Evolutionary conservation across 441 rosid species (phyloP), one percentile per base, ranked within the genome.

Genomic region (Adansonia madagascariensis): DNA sequence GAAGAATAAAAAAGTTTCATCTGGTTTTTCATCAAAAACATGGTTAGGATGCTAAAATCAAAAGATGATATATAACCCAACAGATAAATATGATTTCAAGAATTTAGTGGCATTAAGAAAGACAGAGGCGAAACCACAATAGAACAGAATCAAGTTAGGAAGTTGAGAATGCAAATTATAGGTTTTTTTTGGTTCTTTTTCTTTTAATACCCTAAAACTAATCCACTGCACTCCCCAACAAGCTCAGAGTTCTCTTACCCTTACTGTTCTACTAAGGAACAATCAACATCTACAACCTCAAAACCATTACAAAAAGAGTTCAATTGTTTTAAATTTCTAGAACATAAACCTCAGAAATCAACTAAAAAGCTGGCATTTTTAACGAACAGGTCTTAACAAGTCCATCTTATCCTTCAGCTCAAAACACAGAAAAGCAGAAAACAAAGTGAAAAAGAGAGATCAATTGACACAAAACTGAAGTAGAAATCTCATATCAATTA

Each of bases 201-300:
- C 10, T 35, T 15, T 15, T 35, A 39, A 66, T 17, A 6, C n/a
- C 20, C 53, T 66, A 43, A 43, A 14, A 24, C n/a, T 14, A 62
- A 6, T 24, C 77, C 69, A 46, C 39, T 20, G 5, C 20, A 74
- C 5, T 60, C 18, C 55, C 60, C 57, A 71, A 14, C 74, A 71
- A 27, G 46, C 60, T 27, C 39, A 52, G 20, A 50, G 46, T 43
- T 44, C 17, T 41, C 2, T 44, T n/a, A 1, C 24, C 44, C 15
- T 24, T 44, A 59, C 53, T 46, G 15, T 10, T n/a, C 77, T 14
- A 62, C 71, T 62, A 15, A 20, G 44, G 47, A 75, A 8, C 70
- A 24, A 31, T 39, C 46, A 59, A 59, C 10, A 35, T 47, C 44
- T 18, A 57, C 35, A 59, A 41, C 20, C 52, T 41, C 67, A 74